Percentiles rank a stretch among this genome's conserved stretches.
phyloP scores from a whole-genome alignment of 495 filamentous ascomycete species.

The Annulohypoxylon maeteangense region DNA sequence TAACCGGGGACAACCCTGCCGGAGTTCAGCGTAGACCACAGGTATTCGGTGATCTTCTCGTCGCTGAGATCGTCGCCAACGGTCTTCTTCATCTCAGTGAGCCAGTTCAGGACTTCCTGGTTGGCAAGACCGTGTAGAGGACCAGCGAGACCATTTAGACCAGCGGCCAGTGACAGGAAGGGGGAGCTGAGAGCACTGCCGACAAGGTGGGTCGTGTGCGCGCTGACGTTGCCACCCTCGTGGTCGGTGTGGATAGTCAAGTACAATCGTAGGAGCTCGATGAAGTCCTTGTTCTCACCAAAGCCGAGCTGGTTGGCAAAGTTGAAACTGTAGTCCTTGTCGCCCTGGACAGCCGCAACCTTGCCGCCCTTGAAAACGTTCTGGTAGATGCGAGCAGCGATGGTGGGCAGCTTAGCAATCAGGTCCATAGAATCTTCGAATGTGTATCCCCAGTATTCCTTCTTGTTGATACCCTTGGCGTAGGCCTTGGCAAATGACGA shows the following conservation, averaged over 20 bases:
- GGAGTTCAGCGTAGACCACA: conserved; percentile 94
- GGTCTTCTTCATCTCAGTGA: conserved; percentile 96
- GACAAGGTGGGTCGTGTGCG: conserved; percentile 98
- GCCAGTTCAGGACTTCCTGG: conserved; percentile 99
- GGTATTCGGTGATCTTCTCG: conserved; percentile 94
- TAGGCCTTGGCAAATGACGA: conserved; percentile 98
- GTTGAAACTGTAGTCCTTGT: conserved; percentile 99
- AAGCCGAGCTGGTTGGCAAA: conserved; percentile 98
- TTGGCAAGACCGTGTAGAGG: conserved; percentile 99
- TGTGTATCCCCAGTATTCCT: conserved; percentile 98
- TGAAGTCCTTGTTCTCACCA: conserved; percentile 93
- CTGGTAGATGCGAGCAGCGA: conserved; percentile 98
- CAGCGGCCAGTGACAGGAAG: conserved; percentile 93
- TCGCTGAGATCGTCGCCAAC: conserved; percentile 95
- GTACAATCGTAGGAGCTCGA: conserved; percentile 98
- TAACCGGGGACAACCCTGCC: conserved; percentile 98
- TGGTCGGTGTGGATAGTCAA: conserved; percentile 99
- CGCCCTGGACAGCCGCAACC: conserved; percentile 92
- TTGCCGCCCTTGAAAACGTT: conserved; percentile 99
- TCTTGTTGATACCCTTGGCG: conserved; percentile 98
- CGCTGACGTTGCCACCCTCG: conserved; percentile 98
- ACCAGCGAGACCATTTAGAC: conserved; percentile 96
- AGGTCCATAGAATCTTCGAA: conserved; percentile 99
- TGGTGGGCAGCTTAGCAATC: conserved; percentile 98
- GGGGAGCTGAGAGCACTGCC: conserved; percentile 97